Evolutionary conservation across 129 eudicot species (phyloP), one percentile per base, ranked within the genome.

Genomic region (Tanacetum coccineum): DNA sequence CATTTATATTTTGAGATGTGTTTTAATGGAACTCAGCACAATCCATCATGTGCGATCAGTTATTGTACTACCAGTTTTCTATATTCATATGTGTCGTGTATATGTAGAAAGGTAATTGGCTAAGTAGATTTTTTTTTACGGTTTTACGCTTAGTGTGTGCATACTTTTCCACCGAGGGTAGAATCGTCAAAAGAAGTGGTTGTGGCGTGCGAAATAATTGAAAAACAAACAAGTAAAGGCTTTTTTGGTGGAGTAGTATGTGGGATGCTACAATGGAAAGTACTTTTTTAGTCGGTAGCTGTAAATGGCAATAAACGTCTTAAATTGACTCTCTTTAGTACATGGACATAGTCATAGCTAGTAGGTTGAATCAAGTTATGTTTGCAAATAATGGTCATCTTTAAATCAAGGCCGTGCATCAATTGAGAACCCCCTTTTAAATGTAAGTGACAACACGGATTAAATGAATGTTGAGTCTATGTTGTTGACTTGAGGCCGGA

Each of bases 301-400:
- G 46, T 68, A 30, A 53, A 25, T 40, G 42, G 32, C 48, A 11
- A 12, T 25, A 64, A 22, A 55, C 36, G 21, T 42, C 59, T 26
- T 54, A 12, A 64, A 20, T 45, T 45, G 36, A 17, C 59, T 63
- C 42, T 47, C 17, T 11, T 57, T 59, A 40, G 40, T 68, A 60
- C 70, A 50, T 60, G 25, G 28, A 58, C 40, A 9, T 58, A 54
- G 63, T 67, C 32, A 55, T 20, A 55, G 28, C 63, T 50, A 58
- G 36, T 40, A 61, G 51, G 21, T 58, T 76, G 75, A 76, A 62
- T 73, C 10, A 26, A 40, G 55, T 61, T 61, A n/a, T 61, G 64
- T 69, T 48, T 67, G 56, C 48, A 17, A 48, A 47, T 50, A 51
- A 59, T 59, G 28, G 22, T 13, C 39, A 28, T 28, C 42, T 36